phyloP scores from a whole-genome alignment of 148 eudicot genomes.

The Silene uniflora region DNA sequence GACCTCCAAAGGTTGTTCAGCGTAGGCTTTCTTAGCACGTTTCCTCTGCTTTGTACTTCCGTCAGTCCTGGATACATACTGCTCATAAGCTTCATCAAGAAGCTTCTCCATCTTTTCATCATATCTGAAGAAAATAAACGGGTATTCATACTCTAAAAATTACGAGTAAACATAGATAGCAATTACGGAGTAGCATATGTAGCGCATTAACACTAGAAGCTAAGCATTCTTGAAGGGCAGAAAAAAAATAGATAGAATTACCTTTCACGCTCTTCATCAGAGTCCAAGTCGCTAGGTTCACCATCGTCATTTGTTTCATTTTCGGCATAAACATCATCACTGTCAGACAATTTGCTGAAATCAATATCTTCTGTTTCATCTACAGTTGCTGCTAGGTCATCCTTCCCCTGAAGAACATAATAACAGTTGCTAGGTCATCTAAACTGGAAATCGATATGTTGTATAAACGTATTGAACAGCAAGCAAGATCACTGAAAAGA shows the following conservation, averaged over 20 bases:
- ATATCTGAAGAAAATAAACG: constrained; percentile 37
- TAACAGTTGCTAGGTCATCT: not conserved
- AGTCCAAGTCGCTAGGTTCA: constrained; percentile 57
- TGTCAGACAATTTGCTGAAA: constrained; percentile 35
- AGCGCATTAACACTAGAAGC: no score
- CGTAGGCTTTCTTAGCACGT: constrained; percentile 51
- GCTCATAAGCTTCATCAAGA: constrained; percentile 77
- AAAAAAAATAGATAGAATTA: constrained; percentile 11
- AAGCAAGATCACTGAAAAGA: no score
- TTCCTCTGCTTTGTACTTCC: constrained; percentile 84
- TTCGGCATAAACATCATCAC: constrained; percentile 54
- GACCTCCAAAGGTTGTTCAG: constrained; percentile 58
- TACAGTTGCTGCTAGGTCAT: constrained; percentile 65
- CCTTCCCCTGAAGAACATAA: constrained; percentile 53
- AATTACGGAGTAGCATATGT: no score
- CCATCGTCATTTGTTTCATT: constrained; percentile 30
- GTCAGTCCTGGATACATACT: constrained; percentile 46
- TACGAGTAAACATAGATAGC: not conserved
- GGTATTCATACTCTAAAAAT: no score
- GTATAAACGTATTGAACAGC: no score
- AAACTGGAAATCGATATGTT: no score
- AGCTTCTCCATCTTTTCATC: constrained; percentile 60
- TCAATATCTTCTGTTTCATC: constrained; percentile 71
- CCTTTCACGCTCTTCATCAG: constrained; percentile 79
- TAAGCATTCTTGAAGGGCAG: no score